A percentile compares a stretch with the other conserved stretches of the same genome.
Evolutionary conservation across 352 stramenopile species (phyloP).

Genomic region (Pythium vanterpoolii): DNA sequence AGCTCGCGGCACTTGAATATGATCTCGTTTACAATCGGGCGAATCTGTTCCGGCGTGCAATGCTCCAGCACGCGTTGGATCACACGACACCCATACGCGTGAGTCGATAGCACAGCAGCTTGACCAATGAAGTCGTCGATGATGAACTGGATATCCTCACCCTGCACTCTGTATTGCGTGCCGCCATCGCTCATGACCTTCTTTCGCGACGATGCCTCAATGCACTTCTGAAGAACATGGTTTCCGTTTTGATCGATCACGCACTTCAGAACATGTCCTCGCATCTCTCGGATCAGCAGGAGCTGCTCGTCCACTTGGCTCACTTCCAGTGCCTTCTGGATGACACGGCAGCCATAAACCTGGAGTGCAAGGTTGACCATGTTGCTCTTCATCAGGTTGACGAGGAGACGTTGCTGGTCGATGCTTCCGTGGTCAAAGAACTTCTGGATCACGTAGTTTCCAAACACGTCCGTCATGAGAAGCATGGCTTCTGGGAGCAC

Average conservation of each 20-base stretch:
- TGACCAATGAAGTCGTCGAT: constrained; percentile 94
- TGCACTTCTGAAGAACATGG: constrained; percentile 99
- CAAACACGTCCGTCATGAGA: constrained; percentile 95
- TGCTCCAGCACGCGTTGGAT: constrained; percentile 98
- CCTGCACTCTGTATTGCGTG: constrained; percentile 38
- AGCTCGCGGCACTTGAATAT: constrained; percentile 84
- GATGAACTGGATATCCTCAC: constrained; percentile 96
- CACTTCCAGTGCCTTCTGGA: constrained; percentile 92
- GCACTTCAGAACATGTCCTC: constrained; percentile 87
- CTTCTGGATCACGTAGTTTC: constrained; percentile 99
- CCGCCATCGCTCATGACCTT: constrained; percentile 19
- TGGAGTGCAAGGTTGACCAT: constrained; percentile 95
- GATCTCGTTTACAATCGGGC: constrained; percentile 93
- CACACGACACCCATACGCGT: constrained; percentile 98
- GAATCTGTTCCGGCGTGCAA: constrained; percentile 89
- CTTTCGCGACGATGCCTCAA: constrained; percentile 85
- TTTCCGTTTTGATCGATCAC: constrained; percentile 98
- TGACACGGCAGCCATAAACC: constrained; percentile 96
- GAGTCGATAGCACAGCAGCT: constrained; percentile 88
- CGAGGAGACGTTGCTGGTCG: constrained; percentile 85
- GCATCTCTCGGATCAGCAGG: constrained; percentile 72
- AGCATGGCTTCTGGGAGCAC: constrained; percentile 74
- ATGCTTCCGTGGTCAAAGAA: constrained; percentile 93
- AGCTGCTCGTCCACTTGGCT: constrained; percentile 85
- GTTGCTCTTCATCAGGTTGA: constrained; percentile 88